These are phyloP conservation scores for Cladosporium sp. DNA, from an alignment of 2,329 filamentous ascomycete species.

Conservation along the genomic window DNA sequence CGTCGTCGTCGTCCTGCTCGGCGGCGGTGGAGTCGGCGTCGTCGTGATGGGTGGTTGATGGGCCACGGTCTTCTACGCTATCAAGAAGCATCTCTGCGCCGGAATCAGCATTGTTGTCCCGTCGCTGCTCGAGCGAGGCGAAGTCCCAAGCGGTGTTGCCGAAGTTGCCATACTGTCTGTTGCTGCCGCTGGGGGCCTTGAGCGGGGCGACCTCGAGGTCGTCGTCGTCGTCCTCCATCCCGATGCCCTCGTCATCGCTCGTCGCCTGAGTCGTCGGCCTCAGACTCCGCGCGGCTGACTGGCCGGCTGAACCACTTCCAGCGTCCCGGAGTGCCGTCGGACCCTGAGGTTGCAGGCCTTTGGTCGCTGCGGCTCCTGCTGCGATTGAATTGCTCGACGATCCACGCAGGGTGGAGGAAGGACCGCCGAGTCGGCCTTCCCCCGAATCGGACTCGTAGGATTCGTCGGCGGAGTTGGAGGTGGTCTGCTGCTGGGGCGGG, in stretches of 20 bases:
- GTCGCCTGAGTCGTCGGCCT: constrained; percentile 10
- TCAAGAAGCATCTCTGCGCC: constrained; percentile 11
- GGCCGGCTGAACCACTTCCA: constrained; percentile 10
- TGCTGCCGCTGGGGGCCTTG: neutral
- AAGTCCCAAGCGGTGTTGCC: constrained; percentile 5
- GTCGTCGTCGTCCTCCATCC: constrained; percentile 3
- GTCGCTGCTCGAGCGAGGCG: neutral
- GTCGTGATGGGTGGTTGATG: neutral
- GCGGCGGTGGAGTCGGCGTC: constrained; percentile 7
- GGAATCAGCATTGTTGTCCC: constrained; percentile 7
- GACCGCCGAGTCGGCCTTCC: constrained; percentile 81
- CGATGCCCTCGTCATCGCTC: constrained; percentile 11
- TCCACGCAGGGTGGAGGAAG: constrained; percentile 72
- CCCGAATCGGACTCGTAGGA: constrained; percentile 51
- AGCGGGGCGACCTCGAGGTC: neutral
- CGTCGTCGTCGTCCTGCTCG: neutral
- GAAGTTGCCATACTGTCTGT: constrained; percentile 8
- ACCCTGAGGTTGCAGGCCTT: constrained; percentile 12
- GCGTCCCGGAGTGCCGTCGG: constrained; percentile 1
- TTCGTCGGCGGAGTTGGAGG: constrained; percentile 34
- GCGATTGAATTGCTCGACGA: constrained; percentile 84
- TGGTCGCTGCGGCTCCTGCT: constrained; percentile 48
- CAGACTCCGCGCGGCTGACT: constrained; percentile 8
- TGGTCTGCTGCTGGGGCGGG: constrained; percentile 34
- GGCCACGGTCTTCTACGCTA: neutral